Evolutionary conservation across 1,139 yeast species (phyloP).

Genomic region (Blastobotrys proliferans): DNA sequence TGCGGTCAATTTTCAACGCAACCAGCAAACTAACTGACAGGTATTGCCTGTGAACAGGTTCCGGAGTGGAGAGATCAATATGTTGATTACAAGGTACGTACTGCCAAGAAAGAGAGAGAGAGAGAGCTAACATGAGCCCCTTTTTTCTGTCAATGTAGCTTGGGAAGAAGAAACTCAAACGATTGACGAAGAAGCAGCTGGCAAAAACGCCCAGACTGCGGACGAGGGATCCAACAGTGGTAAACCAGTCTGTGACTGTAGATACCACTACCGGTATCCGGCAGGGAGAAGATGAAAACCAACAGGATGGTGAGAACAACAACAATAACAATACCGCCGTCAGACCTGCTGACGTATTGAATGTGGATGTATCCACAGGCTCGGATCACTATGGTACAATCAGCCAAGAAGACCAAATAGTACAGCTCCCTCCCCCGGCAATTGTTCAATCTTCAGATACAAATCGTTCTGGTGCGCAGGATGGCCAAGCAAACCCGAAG

Average conservation of each 20-base stretch:
- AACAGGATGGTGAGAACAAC: not conserved
- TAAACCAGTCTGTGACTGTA: not conserved
- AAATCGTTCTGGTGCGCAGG: not conserved
- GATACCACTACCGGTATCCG: not conserved
- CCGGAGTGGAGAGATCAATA: conserved; percentile 89
- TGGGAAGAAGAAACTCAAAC: conserved; percentile 57
- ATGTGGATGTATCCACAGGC: not conserved
- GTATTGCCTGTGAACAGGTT: too few species aligned
- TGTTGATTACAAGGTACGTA: conserved; percentile 57
- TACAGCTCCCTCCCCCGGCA: not conserved
- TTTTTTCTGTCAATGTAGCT: conserved; percentile 18
- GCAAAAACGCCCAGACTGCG: not conserved
- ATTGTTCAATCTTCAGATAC: not conserved
- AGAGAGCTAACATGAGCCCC: not conserved
- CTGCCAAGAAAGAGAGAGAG: conserved; percentile 36
- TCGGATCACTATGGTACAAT: not conserved
- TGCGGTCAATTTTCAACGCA: conserved; percentile 6
- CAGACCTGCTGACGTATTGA: not conserved
- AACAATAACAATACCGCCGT: not conserved
- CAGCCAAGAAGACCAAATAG: not conserved
- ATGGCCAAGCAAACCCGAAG: not conserved
- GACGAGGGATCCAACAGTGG: not conserved
- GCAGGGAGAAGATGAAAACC: not conserved
- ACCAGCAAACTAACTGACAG: conserved; percentile 33
- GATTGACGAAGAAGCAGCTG: conserved; percentile 32